Conservation (phyloP, 2,329 filamentous ascomycete species). For the Tricladium varicosporioides region DNA sequence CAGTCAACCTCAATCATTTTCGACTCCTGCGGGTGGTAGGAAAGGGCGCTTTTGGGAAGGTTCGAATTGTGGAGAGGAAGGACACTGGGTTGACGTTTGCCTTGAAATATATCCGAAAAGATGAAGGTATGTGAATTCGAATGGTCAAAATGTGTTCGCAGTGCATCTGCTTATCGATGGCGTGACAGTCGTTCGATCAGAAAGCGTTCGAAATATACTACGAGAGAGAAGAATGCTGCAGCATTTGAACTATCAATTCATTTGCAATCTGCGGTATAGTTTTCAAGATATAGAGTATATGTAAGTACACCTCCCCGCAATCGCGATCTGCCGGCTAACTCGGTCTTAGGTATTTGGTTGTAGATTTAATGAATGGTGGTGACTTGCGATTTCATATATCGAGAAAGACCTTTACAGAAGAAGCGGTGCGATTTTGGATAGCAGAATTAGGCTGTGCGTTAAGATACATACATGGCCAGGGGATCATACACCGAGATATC, state of each 20-base stretch:
- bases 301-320: slow-evolving; percentile 49
- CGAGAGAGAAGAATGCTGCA: slow-evolving; percentile 97
- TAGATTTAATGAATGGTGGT: slow-evolving; percentile 97
- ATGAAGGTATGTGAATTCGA: slow-evolving; percentile 71
- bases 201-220: slow-evolving; percentile 97
- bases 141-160: too few species aligned
- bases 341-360: slow-evolving; percentile 73
- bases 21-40: slow-evolving; percentile 92
- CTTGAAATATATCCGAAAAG: slow-evolving; percentile 96
- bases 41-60: slow-evolving; percentile 97
- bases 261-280: slow-evolving; percentile 97
- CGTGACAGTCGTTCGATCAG: slow-evolving; percentile 82
- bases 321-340: slow-evolving; percentile 5
- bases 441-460: slow-evolving; percentile 89
- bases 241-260: slow-evolving; percentile 95
- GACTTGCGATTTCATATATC: slow-evolving; percentile 98
- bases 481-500: slow-evolving; percentile 86
- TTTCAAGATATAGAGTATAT: slow-evolving; percentile 99
- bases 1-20: slow-evolving; percentile 97
- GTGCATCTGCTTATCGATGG: slow-evolving; percentile 16
- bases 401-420: slow-evolving; percentile 95
- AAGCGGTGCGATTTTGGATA: slow-evolving; percentile 96
- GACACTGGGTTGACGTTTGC: slow-evolving; percentile 93
- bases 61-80: slow-evolving; percentile 96
- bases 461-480: slow-evolving; percentile 79